phyloP scores from a whole-genome alignment of 2,329 filamentous ascomycete genomes.

The Fusarium compactum region DNA sequence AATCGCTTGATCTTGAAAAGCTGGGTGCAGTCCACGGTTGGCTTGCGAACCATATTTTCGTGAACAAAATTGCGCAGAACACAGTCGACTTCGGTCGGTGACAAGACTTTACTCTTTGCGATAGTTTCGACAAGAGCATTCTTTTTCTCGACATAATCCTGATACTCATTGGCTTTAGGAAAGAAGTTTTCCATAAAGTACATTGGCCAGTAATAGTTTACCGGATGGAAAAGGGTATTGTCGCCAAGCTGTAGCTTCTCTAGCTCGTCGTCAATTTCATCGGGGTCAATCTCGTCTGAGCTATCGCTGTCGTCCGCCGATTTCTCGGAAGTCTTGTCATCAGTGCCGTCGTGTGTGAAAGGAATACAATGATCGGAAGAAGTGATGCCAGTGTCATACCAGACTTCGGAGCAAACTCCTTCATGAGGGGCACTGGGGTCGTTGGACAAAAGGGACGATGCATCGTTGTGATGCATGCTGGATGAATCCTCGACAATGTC shows the following conservation, averaged over 20 bases:
- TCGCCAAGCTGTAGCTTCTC: neutral
- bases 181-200: neutral
- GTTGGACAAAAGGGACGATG: neutral
- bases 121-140: neutral
- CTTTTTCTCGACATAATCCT: neutral
- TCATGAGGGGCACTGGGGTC: neutral
- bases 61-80: neutral
- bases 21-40: neutral
- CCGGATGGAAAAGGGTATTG: neutral
- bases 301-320: neutral
- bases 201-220: neutral
- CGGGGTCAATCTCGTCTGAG: neutral
- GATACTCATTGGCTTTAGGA: neutral
- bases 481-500: neutral
- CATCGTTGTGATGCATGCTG: neutral
- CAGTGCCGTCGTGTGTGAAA: neutral
- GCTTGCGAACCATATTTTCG: neutral
- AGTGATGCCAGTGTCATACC: neutral
- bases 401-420: neutral
- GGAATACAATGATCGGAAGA: neutral
- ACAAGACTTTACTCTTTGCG: neutral
- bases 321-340: neutral
- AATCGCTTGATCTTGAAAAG: slow-evolving; percentile 5
- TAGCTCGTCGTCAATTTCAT: neutral
- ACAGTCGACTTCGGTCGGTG: neutral